Evolutionary conservation across 768 basidiomycete genomes (phyloP), one percentile per base, ranked within the genome.

Genomic region (Boletus rubescentipes): DNA sequence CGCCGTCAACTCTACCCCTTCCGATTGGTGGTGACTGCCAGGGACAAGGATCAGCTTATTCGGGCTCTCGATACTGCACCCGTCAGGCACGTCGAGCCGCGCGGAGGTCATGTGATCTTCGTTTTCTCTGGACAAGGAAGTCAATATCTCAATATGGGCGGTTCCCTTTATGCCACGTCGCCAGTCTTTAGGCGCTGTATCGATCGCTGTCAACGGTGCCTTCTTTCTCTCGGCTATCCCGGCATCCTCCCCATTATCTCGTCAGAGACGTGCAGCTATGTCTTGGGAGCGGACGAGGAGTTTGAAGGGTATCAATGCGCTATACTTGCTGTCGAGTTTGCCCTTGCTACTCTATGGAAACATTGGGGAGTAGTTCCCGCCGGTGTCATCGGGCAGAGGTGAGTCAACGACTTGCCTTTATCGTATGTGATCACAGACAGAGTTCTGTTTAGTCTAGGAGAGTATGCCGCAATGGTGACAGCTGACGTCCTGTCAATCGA

Each of bases 351-450:
- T 42, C 53, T 91, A 14, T 91, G 88, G 89, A 78, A 79, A 32
- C 80, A 77, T 8, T 90, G 85, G 86, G 88, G 87, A 2, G 39
- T 90, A 12, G 57, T 61, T 20, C 88, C 88, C 5, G 60, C 70
- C n/a, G 83, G 77, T 0, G 81, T 88, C 14, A 75, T 84, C 16
- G 88, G 89, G 4, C 88, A 90, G 61, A 91, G 89, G 89, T 89
- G 45, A 52, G 76, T 64, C 35, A 10, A 39, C 11, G 23, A 2
- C 9, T 56, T 45, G 40, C 47, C 18, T 23, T 18, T 18, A 1
- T 34, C 34, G 26, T 23, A 12, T 37, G 5, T 2, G 26, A 11
- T n/a, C n/a, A n/a, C n/a, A n/a, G n/a, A n/a, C n/a, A n/a, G n/a
- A n/a, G n/a, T n/a, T n/a, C n/a, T n/a, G n/a, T n/a, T 38, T 54